These are phyloP conservation scores for Starmerella riodocensis DNA, from an alignment of 805 yeast genomes.

Conservation along the genomic window DNA sequence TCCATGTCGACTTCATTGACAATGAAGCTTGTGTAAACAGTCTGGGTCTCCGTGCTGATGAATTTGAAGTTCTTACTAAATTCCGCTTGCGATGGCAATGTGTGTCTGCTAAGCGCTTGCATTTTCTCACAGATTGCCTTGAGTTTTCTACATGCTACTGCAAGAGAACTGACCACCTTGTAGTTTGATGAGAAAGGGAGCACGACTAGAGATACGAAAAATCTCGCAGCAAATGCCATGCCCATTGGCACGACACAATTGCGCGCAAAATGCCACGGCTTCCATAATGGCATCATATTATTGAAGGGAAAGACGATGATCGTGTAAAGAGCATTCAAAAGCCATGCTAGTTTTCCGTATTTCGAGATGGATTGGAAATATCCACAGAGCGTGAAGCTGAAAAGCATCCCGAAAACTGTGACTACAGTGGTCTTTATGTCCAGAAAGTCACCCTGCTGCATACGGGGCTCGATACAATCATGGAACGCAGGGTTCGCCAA, in stretches of 20 bases:
- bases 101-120: not conserved
- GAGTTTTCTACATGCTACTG: conserved; percentile 13
- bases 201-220: conserved; percentile 19
- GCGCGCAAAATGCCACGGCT: conserved; percentile 19
- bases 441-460: conserved; percentile 21
- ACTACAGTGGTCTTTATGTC: conserved; percentile 17
- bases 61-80: conserved; percentile 10
- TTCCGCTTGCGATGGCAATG: conserved; percentile 14
- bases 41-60: conserved; percentile 11
- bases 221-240: conserved; percentile 20
- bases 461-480: conserved; percentile 16
- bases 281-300: conserved; percentile 22
- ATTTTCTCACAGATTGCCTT: conserved; percentile 3
- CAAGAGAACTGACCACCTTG: conserved; percentile 15
- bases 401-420: conserved; percentile 20
- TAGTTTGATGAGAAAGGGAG: conserved; percentile 24
- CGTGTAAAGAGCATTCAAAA: conserved; percentile 20
- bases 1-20: conserved; percentile 18
- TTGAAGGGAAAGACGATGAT: conserved; percentile 19
- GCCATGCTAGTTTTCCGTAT: conserved; percentile 20
- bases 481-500: conserved; percentile 5
- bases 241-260: conserved; percentile 21
- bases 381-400: conserved; percentile 18
- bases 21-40: conserved; percentile 11
- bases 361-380: conserved; percentile 13